Base-by-base conservation (phyloP, 805 yeast genomes). In the Wickerhamiella musiphila region DNA sequence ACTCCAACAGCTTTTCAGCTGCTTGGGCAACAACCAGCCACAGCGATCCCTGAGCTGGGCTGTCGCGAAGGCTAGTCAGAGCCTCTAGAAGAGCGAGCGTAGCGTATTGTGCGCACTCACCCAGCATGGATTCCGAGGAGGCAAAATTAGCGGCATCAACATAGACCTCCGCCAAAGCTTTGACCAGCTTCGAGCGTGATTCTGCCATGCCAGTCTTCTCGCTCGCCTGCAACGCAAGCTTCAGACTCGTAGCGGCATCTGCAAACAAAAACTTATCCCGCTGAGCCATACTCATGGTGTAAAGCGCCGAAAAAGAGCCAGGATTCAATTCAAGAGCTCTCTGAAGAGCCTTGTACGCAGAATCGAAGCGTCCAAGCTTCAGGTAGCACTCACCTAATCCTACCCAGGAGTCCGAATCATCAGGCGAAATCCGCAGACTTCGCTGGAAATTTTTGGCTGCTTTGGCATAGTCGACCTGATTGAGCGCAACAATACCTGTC, bases 361-460 rank as follows among this genome's bases (percentile, higher is more conserved):
- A 93, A 35, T 79, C 84, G 27, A 75, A 58, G 38, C 94, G 64
- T 2, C 98, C 98, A 51, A 90, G 70, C 17, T 72, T 68, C 34
- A 66, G 60, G 51, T 90, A 90, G 0, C 94, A 86, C 51, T 90
- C 96, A n/a, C 98, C 98, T n/a, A 90, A 58, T 1, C 94, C 94
- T 18, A 78, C 61, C 95, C 96, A 86, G 2, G 93, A 75, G 41
- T 78, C 75, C 2, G 68, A 50, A 52, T 90, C 95, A 33, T 47
- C 40, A 0, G 76, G 58, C 26, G 72, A 59, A 40, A 77, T 57
- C 39, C 95, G 64, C 30, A 90, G 59, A 1, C 94, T 83, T 18
- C 73, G 67, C 53, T 90, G 98, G 48, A 81, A 83, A 68, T 78
- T 73, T 52, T 78, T 86, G 29, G 86, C 76, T 0, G 98, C 93